Evolutionary conservation across 2,329 filamentous ascomycete species (phyloP).

Genomic region (Neocatenulostroma microsporum): DNA sequence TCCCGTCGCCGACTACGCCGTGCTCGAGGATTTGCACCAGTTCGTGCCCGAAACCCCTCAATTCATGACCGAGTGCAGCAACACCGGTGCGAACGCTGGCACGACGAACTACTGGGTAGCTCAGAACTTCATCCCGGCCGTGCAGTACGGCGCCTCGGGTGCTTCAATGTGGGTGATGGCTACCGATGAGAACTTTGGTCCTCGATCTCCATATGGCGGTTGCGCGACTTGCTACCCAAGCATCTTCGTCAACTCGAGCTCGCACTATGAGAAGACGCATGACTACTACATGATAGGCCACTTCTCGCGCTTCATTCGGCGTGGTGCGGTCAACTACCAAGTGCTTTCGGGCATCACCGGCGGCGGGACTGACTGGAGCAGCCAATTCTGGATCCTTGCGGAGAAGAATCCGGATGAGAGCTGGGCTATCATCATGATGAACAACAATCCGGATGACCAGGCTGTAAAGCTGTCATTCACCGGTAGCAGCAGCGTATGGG

Average conservation of each 20-base stretch:
- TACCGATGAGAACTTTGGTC: slow-evolving; percentile 38
- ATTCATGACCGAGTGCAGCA: slow-evolving; percentile 46
- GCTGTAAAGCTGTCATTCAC: slow-evolving; percentile 17
- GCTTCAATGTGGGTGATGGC: slow-evolving; percentile 41
- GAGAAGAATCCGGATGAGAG: slow-evolving; percentile 17
- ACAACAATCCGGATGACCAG: slow-evolving; percentile 17
- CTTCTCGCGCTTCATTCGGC: slow-evolving; percentile 28
- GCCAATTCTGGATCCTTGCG: slow-evolving; percentile 17
- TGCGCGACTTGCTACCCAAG: slow-evolving; percentile 51
- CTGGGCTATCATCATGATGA: slow-evolving; percentile 21
- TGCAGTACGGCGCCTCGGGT: slow-evolving; percentile 42
- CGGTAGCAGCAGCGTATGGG: slow-evolving; percentile 13
- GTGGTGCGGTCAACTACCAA: slow-evolving; percentile 15
- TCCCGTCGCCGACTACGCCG: slow-evolving; percentile 26
- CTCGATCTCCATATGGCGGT: slow-evolving; percentile 35
- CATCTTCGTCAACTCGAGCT: slow-evolving; percentile 62
- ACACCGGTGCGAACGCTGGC: slow-evolving; percentile 12
- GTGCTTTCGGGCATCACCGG: slow-evolving; percentile 13
- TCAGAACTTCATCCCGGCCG: slow-evolving; percentile 19
- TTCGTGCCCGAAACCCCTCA: slow-evolving; percentile 34
- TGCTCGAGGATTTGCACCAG: slow-evolving; percentile 36
- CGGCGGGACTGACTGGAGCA: slow-evolving; percentile 6
- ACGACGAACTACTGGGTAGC: slow-evolving; percentile 15
- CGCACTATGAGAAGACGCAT: slow-evolving; percentile 40
- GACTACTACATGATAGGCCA: slow-evolving; percentile 51